Conservation (phyloP, 495 filamentous ascomycete species). For the Aspergillus sclerotiicarbonarius region DNA sequence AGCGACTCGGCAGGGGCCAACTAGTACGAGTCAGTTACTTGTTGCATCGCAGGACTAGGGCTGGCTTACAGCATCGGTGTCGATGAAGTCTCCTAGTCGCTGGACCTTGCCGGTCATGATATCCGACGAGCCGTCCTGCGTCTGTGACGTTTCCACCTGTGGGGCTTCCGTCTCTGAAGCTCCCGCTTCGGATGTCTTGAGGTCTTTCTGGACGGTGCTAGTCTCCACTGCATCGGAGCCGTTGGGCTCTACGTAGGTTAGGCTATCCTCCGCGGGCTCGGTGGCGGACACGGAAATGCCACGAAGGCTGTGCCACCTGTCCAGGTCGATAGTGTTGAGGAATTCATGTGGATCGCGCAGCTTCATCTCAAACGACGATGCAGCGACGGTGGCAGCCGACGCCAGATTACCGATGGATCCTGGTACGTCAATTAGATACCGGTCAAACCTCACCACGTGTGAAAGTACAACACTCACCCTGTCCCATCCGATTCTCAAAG, state of each 20-base stretch:
- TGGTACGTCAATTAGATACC: conserved; percentile 11
- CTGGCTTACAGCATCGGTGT: conserved; percentile 35
- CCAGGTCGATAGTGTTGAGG: conserved; percentile 27
- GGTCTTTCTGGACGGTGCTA: neutral
- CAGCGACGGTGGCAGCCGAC: conserved; percentile 43
- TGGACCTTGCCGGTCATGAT: conserved; percentile 28
- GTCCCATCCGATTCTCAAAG: conserved; percentile 49
- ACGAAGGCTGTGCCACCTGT: conserved; percentile 18
- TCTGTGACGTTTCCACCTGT: conserved; percentile 4
- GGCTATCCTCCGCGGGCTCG: too few relatives aligned
- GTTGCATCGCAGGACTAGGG: neutral
- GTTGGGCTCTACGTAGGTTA: too few relatives aligned
- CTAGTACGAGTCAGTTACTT: conserved; percentile 5
- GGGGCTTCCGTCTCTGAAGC: too few relatives aligned
- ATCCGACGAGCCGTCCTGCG: too few relatives aligned
- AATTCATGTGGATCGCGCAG: conserved; percentile 31
- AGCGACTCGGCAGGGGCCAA: conserved; percentile 35
- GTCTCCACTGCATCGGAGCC: too few relatives aligned
- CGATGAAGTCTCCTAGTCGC: conserved; percentile 40
- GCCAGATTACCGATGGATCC: conserved; percentile 42
- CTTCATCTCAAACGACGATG: conserved; percentile 39
- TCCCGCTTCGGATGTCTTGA: too few relatives aligned
- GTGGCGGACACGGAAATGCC: too few relatives aligned
- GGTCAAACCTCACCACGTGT: too few relatives aligned
- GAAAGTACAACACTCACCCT: conserved; percentile 27